Conservation (phyloP, 1,139 yeast species). For the Oligophagozyma castellii region DNA sequence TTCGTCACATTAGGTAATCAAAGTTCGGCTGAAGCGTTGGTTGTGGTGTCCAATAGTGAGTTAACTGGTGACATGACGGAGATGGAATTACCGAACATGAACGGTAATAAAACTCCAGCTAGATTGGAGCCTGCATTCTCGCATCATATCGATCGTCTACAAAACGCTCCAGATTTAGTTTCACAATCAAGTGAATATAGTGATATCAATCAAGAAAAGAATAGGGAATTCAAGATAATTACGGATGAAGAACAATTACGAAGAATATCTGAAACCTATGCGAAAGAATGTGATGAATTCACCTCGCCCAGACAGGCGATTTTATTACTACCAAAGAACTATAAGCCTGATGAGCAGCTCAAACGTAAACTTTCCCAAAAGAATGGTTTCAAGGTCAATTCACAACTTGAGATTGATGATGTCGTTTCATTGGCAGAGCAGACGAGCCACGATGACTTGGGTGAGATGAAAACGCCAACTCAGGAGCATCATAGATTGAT, state of each 20-base stretch:
- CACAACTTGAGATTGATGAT: neutral
- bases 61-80: neutral
- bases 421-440: neutral
- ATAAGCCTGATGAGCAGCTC: conserved; percentile 9
- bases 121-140: too few relatives aligned
- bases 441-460: neutral
- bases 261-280: conserved; percentile 9
- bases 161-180: neutral
- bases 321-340: conserved; percentile 18
- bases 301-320: conserved; percentile 18
- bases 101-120: conserved; percentile 2
- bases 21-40: too few relatives aligned
- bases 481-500: neutral
- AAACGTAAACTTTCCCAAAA: conserved; percentile 3
- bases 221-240: conserved; percentile 9
- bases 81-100: conserved; percentile 1
- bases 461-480: neutral
- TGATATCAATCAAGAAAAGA: neutral
- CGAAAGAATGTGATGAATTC: conserved; percentile 6
- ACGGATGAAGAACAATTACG: conserved; percentile 15
- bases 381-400: neutral
- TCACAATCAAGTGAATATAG: neutral
- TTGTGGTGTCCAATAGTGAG: neutral
- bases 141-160: neutral
- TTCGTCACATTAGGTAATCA: conserved; percentile 17